A percentile compares a stretch with the other conserved stretches of the same genome.
These are phyloP conservation scores for Syzygium grande DNA, from an alignment of 345 rosid species.

Conservation along the genomic window DNA sequence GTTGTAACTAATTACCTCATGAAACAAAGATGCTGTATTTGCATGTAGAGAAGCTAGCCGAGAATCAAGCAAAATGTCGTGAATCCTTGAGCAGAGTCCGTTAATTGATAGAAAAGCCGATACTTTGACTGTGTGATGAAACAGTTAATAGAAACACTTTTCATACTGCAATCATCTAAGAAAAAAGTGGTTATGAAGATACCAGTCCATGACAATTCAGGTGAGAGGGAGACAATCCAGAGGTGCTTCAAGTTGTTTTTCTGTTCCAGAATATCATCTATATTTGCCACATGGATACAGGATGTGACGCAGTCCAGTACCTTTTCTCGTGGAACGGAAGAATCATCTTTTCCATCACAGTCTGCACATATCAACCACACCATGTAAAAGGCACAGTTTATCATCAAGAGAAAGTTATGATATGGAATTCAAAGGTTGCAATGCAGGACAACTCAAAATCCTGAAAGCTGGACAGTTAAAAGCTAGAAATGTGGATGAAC, in stretches of 20 bases:
- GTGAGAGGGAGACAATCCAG: slow-evolving; percentile 39
- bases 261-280: slow-evolving; percentile 43
- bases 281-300: slow-evolving; percentile 54
- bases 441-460: neutral
- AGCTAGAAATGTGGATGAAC: slow-evolving; percentile 22
- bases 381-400: neutral
- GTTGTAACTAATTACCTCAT: slow-evolving; percentile 45
- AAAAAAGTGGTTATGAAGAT: slow-evolving; percentile 6
- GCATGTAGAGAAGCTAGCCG: slow-evolving; percentile 21
- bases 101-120: slow-evolving; percentile 55
- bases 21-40: slow-evolving; percentile 25
- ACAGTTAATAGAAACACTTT: neutral
- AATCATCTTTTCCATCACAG: slow-evolving; percentile 37
- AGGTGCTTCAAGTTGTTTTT: slow-evolving; percentile 49
- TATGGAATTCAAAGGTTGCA: neutral
- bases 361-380: slow-evolving; percentile 24
- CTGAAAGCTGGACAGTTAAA: neutral
- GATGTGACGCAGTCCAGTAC: slow-evolving; percentile 56
- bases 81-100: slow-evolving; percentile 69
- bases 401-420: neutral
- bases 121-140: slow-evolving; percentile 52
- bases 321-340: slow-evolving; percentile 55
- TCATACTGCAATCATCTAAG: neutral
- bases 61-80: slow-evolving; percentile 21
- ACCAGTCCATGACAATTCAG: slow-evolving; percentile 86